Evolutionary conservation across 2,329 filamentous ascomycete genomes (phyloP).

Genomic region (Cercospora beticola): DNA sequence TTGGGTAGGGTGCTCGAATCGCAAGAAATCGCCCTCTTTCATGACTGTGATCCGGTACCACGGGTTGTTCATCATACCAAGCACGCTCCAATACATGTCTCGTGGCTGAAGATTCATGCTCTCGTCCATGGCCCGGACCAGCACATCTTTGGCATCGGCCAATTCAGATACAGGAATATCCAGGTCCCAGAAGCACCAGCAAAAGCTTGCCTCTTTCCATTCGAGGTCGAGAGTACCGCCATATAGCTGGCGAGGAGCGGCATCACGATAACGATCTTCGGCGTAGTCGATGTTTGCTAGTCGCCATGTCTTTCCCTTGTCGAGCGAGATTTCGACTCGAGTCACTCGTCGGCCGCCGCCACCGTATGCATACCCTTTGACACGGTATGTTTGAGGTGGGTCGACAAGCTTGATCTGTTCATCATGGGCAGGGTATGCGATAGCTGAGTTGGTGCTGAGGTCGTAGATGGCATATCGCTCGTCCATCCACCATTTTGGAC

Average conservation of each 20-base stretch:
- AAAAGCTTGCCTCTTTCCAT: constrained; percentile 79
- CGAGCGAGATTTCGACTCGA: constrained; percentile 77
- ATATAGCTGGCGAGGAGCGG: constrained; percentile 64
- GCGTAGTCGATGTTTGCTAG: constrained; percentile 77
- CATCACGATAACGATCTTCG: constrained; percentile 77
- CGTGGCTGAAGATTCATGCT: constrained; percentile 80
- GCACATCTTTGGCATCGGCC: constrained; percentile 65
- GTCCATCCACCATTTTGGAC: constrained; percentile 79
- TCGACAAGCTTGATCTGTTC: constrained; percentile 59
- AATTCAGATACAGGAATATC: constrained; percentile 65
- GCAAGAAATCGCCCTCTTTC: constrained; percentile 62
- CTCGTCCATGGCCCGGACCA: constrained; percentile 88
- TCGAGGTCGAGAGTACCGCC: constrained; percentile 77
- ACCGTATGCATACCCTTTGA: constrained; percentile 82
- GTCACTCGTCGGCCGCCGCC: constrained; percentile 84
- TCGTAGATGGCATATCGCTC: constrained; percentile 93
- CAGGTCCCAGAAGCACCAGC: constrained; percentile 90
- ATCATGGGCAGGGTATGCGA: constrained; percentile 75
- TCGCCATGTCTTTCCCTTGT: constrained; percentile 78
- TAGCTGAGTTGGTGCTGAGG: constrained; percentile 81
- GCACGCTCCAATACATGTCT: constrained; percentile 94
- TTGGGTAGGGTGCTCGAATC: constrained; percentile 87
- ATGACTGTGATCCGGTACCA: constrained; percentile 83
- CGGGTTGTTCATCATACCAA: constrained; percentile 98
- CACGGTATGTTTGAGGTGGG: constrained; percentile 58